These are phyloP conservation scores for Brettanomyces nanus DNA, from an alignment of 805 yeast genomes.

Conservation along the genomic window DNA sequence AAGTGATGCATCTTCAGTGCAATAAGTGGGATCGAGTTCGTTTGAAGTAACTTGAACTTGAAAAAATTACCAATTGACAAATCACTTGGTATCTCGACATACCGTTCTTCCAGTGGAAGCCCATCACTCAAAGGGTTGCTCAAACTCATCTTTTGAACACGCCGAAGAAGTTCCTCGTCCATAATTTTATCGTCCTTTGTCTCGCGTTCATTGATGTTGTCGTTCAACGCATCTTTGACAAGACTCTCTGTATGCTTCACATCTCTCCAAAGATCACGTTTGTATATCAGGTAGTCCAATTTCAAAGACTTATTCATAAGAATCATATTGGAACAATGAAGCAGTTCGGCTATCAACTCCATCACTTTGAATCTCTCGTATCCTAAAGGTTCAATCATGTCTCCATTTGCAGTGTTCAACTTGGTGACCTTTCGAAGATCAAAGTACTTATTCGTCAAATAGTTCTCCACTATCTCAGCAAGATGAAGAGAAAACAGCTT, in stretches of 20 bases:
- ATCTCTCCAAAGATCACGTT: slow-evolving; percentile 64
- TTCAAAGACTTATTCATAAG: slow-evolving; percentile 64
- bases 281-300: slow-evolving; percentile 55
- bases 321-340: slow-evolving; percentile 95
- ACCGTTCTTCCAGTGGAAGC: slow-evolving; percentile 13
- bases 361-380: slow-evolving; percentile 84
- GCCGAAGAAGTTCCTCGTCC: slow-evolving; percentile 5
- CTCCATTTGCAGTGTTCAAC: slow-evolving; percentile 47
- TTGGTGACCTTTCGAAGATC: slow-evolving; percentile 5
- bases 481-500: slow-evolving; percentile 53
- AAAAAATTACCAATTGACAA: slow-evolving; percentile 68
- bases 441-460: slow-evolving; percentile 23
- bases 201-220: slow-evolving; percentile 24
- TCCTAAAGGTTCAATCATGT: slow-evolving; percentile 62
- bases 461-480: slow-evolving; percentile 23
- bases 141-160: slow-evolving; percentile 21
- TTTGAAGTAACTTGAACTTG: slow-evolving; percentile 71
- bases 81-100: slow-evolving; percentile 19
- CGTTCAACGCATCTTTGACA: slow-evolving; percentile 28
- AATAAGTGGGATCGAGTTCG: slow-evolving; percentile 53
- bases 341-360: slow-evolving; percentile 84
- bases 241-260: slow-evolving; percentile 36
- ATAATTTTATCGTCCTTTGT: slow-evolving; percentile 27
- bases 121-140: slow-evolving; percentile 4
- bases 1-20: slow-evolving; percentile 63